Base-by-base conservation (phyloP, 306 rosid species). In the Arachis stenosperma region DNA sequence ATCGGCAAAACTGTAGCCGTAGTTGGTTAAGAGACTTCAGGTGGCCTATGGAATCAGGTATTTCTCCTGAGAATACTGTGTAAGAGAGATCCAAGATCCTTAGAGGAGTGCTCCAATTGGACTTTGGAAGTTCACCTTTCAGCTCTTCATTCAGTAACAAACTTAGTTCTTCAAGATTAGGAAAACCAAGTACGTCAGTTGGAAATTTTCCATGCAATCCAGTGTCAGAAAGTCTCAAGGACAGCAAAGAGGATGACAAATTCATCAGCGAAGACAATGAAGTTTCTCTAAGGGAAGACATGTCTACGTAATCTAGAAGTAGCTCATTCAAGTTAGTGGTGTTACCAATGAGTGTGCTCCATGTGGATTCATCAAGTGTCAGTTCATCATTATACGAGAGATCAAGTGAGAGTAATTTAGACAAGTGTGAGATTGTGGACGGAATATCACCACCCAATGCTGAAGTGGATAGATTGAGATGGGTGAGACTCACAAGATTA, bases 371-470 rank as follows among this genome's bases (percentile, higher is more conserved):
- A 71, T 65, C 42, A 39, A 71, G 0, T 17, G 29, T 52, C 39
- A 69, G 0, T 0, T 3, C 8, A 14, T 13, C 0, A 14, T n/a
- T 5, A 52, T 5, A 0, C 15, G 57, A 15, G 7, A 81, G 65
- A 76, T 60, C 67, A 58, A 81, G 81, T 33, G 81, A 76, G 39
- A 15, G 50, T 55, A 81, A 66, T 52, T 71, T 81, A n/a, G 81
- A 81, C 27, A 81, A 62, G 17, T 36, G 71, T 42, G 84, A 76
- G 67, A 81, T 71, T 71, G 53, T 43, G 36, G 75, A 60, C 22
- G 81, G 52, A 72, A 81, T 15, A 61, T 67, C 44, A 60, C 78
- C 75, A 13, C 0, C 1, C 3, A 66, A 29, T 41, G 0, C 3
- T 5, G 52, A 60, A 0, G 0, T 0, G 13, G 79, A 77, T 6